Conservation (phyloP, 495 filamentous ascomycete genomes). For the Pseudoneurospora amorphoporcata region DNA sequence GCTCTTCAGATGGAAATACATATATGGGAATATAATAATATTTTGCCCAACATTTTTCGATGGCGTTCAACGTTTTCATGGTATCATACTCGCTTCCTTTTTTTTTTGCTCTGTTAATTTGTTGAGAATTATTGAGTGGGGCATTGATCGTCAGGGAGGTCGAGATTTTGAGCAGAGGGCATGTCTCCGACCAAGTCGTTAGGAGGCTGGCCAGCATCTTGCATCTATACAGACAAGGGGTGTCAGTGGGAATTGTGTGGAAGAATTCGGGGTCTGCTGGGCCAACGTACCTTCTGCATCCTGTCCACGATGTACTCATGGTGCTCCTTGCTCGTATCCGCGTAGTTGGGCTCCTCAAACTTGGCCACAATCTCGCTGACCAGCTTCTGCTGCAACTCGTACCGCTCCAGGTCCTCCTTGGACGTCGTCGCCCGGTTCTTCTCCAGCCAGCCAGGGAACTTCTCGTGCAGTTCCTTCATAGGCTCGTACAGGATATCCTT, state of each 20-base stretch:
- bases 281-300: slow-evolving; percentile 79
- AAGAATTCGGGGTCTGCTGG: neutral
- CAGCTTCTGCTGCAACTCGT: slow-evolving; percentile 70
- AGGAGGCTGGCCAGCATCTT: slow-evolving; percentile 84
- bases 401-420: slow-evolving; percentile 64
- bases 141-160: slow-evolving; percentile 61
- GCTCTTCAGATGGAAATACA: neutral
- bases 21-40: no score
- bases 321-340: slow-evolving; percentile 70
- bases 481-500: slow-evolving; percentile 98
- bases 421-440: slow-evolving; percentile 56
- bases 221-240: slow-evolving; percentile 52
- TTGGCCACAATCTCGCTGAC: slow-evolving; percentile 79
- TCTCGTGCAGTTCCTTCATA: slow-evolving; percentile 90
- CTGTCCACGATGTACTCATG: slow-evolving; percentile 88
- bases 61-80: neutral
- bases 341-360: slow-evolving; percentile 71
- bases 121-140: slow-evolving; percentile 48
- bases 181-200: slow-evolving; percentile 84
- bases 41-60: neutral
- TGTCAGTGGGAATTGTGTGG: slow-evolving; percentile 2
- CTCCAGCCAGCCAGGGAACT: slow-evolving; percentile 80
- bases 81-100: neutral
- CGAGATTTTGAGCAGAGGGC: slow-evolving; percentile 63
- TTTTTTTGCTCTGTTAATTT: neutral